Evolutionary conservation across 345 rosid genomes (phyloP).

Genomic region (Citrus cavaleriei): DNA sequence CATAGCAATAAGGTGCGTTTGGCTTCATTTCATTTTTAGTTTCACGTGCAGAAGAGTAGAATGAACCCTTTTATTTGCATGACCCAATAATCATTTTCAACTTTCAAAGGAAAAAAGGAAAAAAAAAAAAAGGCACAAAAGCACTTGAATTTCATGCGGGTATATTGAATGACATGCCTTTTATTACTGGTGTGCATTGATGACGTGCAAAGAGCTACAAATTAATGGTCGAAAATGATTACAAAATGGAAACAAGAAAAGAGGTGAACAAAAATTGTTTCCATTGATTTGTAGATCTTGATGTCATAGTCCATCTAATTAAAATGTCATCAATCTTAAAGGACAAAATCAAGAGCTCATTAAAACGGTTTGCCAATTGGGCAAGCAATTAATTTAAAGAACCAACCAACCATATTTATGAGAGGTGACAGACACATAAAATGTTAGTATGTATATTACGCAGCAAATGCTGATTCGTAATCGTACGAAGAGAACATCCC

Average conservation of each 20-base stretch:
- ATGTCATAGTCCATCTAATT: not conserved
- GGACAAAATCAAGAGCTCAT: too few species aligned
- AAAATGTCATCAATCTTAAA: too few species aligned
- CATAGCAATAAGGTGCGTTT: not conserved
- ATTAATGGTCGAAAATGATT: not conserved
- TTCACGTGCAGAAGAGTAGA: constrained; percentile 2
- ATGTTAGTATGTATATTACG: too few species aligned
- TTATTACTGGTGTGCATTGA: not conserved
- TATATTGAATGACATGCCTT: not conserved
- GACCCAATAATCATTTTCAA: not conserved
- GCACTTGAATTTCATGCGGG: not conserved
- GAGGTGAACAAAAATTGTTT: not conserved
- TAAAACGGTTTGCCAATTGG: too few species aligned
- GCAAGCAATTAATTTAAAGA: not conserved
- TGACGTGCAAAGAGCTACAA: not conserved
- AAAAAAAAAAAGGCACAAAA: not conserved
- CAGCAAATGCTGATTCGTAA: too few species aligned
- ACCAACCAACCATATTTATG: not conserved
- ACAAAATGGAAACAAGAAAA: not conserved
- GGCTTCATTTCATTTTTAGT: not conserved
- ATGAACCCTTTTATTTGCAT: not conserved
- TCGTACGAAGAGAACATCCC: not conserved
- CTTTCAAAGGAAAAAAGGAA: not conserved
- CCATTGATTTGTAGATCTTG: not conserved
- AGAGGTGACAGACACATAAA: not conserved